Evolutionary conservation across 2,329 filamentous ascomycete species (phyloP).

Genomic region (Bisporella sp.): DNA sequence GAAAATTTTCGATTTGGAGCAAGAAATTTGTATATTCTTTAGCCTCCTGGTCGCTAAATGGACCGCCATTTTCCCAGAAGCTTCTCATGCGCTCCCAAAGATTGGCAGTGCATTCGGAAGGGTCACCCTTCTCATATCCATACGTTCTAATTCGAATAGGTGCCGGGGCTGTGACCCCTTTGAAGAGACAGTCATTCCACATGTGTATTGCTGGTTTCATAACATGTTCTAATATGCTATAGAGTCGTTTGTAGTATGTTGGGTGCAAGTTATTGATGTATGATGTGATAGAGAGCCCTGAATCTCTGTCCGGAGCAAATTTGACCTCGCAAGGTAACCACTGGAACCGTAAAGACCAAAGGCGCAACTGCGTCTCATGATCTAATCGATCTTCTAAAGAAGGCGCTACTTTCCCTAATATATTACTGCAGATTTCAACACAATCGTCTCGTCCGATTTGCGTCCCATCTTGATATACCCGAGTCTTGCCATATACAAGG

Average conservation of each 20-base stretch:
- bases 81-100: too few species aligned
- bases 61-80: too few species aligned
- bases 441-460: constrained; percentile 1
- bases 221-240: constrained; percentile 29
- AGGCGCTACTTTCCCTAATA: too few species aligned
- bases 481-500: constrained; percentile 42
- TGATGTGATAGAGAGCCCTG: constrained; percentile 12
- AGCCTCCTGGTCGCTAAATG: too few species aligned
- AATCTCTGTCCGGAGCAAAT: constrained; percentile 11
- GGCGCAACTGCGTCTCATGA: constrained; percentile 15
- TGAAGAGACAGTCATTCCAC: constrained; percentile 23
- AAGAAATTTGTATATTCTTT: too few species aligned
- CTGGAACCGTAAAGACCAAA: constrained; percentile 22
- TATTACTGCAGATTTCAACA: constrained; percentile 6
- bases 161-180: background rate
- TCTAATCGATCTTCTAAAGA: too few species aligned
- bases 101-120: too few species aligned
- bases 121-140: background rate
- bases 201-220: constrained; percentile 25
- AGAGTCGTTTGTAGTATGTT: constrained; percentile 23
- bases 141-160: background rate
- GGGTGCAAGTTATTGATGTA: constrained; percentile 35
- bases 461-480: constrained; percentile 27
- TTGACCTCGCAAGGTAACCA: constrained; percentile 34
- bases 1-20: too few species aligned